Evolutionary conservation across 345 rosid genomes (phyloP), one percentile per base, ranked within the genome.

Genomic region (Erodium maritimum): DNA sequence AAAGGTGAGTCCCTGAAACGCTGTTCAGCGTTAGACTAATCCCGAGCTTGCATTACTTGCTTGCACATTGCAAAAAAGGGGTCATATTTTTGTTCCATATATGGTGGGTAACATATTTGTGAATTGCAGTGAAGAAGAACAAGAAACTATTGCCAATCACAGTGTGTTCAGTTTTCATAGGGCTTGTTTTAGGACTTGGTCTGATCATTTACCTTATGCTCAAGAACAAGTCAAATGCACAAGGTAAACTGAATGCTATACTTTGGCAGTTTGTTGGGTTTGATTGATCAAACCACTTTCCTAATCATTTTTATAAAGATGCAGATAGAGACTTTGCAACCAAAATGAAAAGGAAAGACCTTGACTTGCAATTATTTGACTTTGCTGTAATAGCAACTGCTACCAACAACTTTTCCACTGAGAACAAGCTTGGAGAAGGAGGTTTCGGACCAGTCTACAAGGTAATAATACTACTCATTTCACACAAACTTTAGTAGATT

Each of bases 371-470:
- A 2, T 19, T 67, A 18, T 71, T 65, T 33, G 58, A 65, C 58
- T 58, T 67, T 5, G 55, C 19, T 4, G 51, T 57, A 29, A 37
- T 75, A 51, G 52, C 65, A 4, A 51, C 23, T 29, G 75, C 75
- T 23, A 70, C 73, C 18, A 53, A 55, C 23, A 53, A 34, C 65
- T 71, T 67, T 56, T 60, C 64, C 2, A 1, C 19, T 5, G 17
- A 57, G 21, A 70, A 70, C 19, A 63, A 54, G 60, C 62, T 75
- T 13, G 76, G 76, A 13, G 48, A 68, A 54, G 79, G 73, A 17
- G 76, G 76, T 52, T 75, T 64, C 62, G 76, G 79, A 22, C 61
- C 71, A 4, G 69, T 71, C 6, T 69, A 60, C 58, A 54, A 60
- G 68, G 69, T 71, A 69, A 60, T 10, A 37, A 19, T 56, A 25